These are phyloP conservation scores for Nosema muscidifuracis DNA, from an alignment of 371 early-diverging fungal genomes.

Conservation along the genomic window DNA sequence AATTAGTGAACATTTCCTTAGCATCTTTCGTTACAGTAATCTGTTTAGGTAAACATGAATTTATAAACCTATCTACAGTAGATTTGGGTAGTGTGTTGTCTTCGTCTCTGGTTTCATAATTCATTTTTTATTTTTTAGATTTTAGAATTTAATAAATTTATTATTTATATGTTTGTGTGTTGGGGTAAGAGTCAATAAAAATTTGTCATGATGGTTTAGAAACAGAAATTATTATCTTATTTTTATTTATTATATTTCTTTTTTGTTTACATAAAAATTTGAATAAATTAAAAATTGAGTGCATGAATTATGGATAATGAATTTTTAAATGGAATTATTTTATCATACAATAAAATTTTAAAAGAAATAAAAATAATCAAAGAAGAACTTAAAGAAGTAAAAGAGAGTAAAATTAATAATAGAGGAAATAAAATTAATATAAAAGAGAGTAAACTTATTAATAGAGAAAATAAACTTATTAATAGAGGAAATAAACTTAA, in stretches of 20 bases:
- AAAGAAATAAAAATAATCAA: slow-evolving; percentile 13
- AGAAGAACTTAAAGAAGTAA: slow-evolving; percentile 9
- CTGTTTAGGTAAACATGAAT: slow-evolving; percentile 73
- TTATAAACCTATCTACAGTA: slow-evolving; percentile 87
- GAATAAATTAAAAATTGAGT: neutral
- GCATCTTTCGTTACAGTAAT: slow-evolving; percentile 81
- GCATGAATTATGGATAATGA: slow-evolving; percentile 35
- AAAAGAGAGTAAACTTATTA: no score
- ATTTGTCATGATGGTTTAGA: slow-evolving; percentile 1
- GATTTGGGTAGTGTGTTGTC: slow-evolving; percentile 66
- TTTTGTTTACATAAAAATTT: neutral
- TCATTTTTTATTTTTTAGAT: slow-evolving; percentile 20
- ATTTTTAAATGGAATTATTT: slow-evolving; percentile 29
- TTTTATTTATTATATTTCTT: neutral
- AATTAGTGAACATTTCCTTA: slow-evolving; percentile 78
- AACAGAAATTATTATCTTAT: neutral
- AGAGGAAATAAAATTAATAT: no score
- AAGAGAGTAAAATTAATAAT: no score
- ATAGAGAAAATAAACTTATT: no score
- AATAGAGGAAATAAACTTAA: no score
- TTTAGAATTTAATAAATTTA: neutral
- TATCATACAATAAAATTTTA: slow-evolving; percentile 25
- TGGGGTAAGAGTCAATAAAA: slow-evolving; percentile 3
- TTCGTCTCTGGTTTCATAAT: slow-evolving; percentile 43
- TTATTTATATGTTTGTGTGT: neutral